Conservation (phyloP, 2,329 filamentous ascomycete species). For the Diplodia intermedia region DNA sequence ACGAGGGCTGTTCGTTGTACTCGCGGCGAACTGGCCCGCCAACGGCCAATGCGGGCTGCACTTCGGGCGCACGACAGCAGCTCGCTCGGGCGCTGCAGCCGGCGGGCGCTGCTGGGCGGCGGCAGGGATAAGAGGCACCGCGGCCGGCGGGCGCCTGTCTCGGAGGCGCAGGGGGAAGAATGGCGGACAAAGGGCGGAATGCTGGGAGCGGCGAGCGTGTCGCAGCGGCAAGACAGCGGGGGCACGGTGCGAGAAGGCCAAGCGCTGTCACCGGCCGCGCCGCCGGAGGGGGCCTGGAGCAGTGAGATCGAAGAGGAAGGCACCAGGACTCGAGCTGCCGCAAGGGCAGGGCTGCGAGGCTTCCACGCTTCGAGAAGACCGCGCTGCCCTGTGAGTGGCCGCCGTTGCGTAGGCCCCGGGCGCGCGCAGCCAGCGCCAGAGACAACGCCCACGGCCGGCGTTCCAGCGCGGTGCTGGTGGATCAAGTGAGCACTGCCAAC, state of each 20-base stretch:
- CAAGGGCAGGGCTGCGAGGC: not conserved
- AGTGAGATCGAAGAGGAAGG: conserved; percentile 2
- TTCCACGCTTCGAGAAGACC: conserved; percentile 1
- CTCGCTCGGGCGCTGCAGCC: conserved; percentile 6
- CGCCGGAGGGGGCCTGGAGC: conserved; percentile 1
- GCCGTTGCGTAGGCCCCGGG: not conserved
- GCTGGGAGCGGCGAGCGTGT: conserved; percentile 22
- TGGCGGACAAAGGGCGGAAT: conserved; percentile 31
- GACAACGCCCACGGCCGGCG: not conserved
- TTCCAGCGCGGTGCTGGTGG: conserved; percentile 2
- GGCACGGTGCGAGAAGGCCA: conserved; percentile 1
- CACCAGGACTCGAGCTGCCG: not conserved
- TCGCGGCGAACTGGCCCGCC: conserved; percentile 24
- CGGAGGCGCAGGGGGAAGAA: conserved; percentile 28
- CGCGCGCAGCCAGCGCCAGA: not conserved
- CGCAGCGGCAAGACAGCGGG: conserved; percentile 11
- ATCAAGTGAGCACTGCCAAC: conserved; percentile 1
- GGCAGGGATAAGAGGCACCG: conserved; percentile 21
- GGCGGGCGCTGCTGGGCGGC: conserved; percentile 11
- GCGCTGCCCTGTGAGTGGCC: not conserved
- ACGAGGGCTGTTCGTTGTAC: conserved; percentile 32
- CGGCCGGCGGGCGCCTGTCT: conserved; percentile 8
- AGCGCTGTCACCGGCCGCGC: conserved; percentile 4
- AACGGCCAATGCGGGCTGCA: conserved; percentile 32
- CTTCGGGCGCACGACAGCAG: conserved; percentile 31